Base-by-base conservation (phyloP, 148 eudicot genomes). In the Drosera capensis region DNA sequence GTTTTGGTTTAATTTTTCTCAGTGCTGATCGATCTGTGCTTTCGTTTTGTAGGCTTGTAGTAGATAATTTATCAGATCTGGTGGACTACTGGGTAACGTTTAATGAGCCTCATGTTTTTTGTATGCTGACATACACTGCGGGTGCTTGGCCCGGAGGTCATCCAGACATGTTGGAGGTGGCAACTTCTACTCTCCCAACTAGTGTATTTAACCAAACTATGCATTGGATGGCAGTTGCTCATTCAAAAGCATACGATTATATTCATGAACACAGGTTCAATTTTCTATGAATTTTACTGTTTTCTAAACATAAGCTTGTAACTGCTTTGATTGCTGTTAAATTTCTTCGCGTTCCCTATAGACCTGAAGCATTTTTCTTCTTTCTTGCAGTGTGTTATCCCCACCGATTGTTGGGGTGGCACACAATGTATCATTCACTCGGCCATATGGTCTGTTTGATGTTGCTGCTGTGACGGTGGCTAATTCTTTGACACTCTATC, bases 81-180 rank as follows among this genome's bases (percentile, higher is more conserved):
- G 99, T 90, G 7, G 95, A 90, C 67, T 90, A 84, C 57, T 90
- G 99, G 99, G 77, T 90, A 24, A 90, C 97, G 14, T 90, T 90
- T 59, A 90, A 90, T 55, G 99, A 90, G 74, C 99, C 99, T 49
- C 99, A 90, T 74, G 77, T 90, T 46, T 90, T 84, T 67, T 75
- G 80, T 58, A 60, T 90, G 93, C 65, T 90, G 54, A 90, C 99
- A 29, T 90, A 84, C 52, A 84, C 95, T 68, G 93, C 95, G 55
- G 99, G 99, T 42, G 70, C 99, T 63, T 90, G 99, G 99, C 99
- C 99, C 51, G 99, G 99, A 37, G 99, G 99, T n/a, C 67, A 90
- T 68, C 99, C 99, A 34, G 87, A 84, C 59, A 80, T 78, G 95
- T 57, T 90, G 58, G 99, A 90, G 72, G 76, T 43, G 50, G 99